Evolutionary conservation across 176 grass and related monocot species (phyloP), one percentile per base, ranked within the genome.

Genomic region (Oryza punctata): DNA sequence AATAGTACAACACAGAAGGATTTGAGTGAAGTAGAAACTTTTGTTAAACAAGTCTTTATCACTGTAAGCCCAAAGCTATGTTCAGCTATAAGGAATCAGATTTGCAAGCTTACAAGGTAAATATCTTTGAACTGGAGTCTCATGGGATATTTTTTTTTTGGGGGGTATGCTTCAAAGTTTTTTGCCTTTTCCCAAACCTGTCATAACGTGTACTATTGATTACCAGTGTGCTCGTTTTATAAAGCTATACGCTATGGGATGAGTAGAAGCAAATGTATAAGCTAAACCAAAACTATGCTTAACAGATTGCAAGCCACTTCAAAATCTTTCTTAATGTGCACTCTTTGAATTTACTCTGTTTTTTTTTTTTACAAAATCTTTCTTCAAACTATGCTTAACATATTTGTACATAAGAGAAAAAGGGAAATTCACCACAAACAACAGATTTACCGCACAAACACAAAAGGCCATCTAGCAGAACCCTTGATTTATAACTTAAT

Each of bases 11-110:
- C 18, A 19, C 41, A 44, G 35, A 40, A 89, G 28, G 73, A 88
- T 7, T 33, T 28, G 19, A 9, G 10, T 9, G 38, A 69, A 21
- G 2, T 65, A 78, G 79, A 63, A 41, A 66, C 29, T 77, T 82
- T 88, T 75, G 16, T 94, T 1, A 94, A 86, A 78, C 95, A 97
- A 89, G 72, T 97, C 73, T 94, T 97, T 92, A 81, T 97, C 65
- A 97, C 95, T 65, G 95, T 97, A 49, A 94, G 92, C 75, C 80
- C 95, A 14, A 94, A 94, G 69, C 78, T 97, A 16, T 97, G 95
- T 70, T 97, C 88, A 67, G 95, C 90, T 32, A 91, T 94, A 87
- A 92, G 83, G 50, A 85, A 70, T 73, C 95, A 97, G 15, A 85
- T 92, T 74, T 75, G 19, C 35, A 82, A 81, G 59, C 86, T 97